A percentile compares a stretch with the other conserved stretches of the same genome.
These are phyloP conservation scores for Russula griseocarnosa DNA, from an alignment of 768 basidiomycete genomes.

Conservation along the genomic window DNA sequence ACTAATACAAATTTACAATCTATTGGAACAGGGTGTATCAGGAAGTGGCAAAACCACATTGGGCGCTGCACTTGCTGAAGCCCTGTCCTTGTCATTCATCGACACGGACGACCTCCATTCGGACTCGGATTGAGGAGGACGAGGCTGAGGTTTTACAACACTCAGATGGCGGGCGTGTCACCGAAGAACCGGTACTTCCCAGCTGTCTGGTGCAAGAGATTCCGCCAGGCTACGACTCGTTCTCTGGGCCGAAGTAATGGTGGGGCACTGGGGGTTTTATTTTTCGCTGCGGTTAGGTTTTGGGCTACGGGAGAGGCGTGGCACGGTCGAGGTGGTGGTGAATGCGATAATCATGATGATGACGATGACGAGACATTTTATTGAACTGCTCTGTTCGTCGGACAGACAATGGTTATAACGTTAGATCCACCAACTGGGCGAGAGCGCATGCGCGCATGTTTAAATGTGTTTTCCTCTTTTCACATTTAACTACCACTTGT, in stretches of 20 bases:
- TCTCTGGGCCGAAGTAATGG: neutral
- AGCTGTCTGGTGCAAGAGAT: constrained; percentile 30
- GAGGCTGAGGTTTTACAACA: constrained; percentile 32
- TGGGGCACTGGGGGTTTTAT: neutral
- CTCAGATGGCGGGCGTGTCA: constrained; percentile 31
- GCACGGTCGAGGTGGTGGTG: neutral
- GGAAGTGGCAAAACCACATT: too few relatives aligned
- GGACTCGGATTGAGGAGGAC: constrained; percentile 23
- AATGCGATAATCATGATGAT: neutral
- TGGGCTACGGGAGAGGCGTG: neutral
- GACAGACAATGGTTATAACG: neutral
- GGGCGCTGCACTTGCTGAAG: too few relatives aligned
- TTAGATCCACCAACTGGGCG: neutral
- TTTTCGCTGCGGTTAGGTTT: neutral
- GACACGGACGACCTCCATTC: too few relatives aligned
- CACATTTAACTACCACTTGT: neutral
- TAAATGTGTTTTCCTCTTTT: neutral
- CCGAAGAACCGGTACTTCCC: constrained; percentile 6
- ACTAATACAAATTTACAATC: too few relatives aligned
- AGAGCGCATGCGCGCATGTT: too few relatives aligned
- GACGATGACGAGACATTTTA: neutral
- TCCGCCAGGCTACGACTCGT: constrained; percentile 13
- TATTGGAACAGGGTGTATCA: too few relatives aligned
- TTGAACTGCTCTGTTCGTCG: neutral
- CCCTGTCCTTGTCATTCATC: too few relatives aligned